Evolutionary conservation across 2,329 filamentous ascomycete species (phyloP), one percentile per base, ranked within the genome.

Genomic region (Xylariaceae sp.): DNA sequence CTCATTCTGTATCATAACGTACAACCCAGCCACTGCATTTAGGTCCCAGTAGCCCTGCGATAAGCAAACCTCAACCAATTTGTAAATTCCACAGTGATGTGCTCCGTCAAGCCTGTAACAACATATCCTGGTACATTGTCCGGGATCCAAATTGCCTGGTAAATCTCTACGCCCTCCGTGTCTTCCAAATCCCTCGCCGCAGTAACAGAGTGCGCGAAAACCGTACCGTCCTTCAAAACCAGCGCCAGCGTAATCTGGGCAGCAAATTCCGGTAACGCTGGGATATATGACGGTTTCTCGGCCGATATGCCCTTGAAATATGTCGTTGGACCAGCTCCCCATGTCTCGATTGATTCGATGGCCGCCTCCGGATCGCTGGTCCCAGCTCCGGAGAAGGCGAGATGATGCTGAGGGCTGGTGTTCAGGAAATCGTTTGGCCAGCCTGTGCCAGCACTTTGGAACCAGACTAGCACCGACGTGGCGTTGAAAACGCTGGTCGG

Each of bases 61-160:
- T 45, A 49, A n/a, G 47, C 47, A 33, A 44, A 44, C 47, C 42
- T 43, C 47, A 50, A 44, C 47, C 47, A 50, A 31, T 50, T 50
- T 40, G 47, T 18, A 18, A 50, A 50, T 19, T 50, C 47, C 19
- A 50, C 41, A 6, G 47, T 48, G 42, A 53, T 31, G 18, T 48
- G 43, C 31, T 47, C 18, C 28, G 42, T 40, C 17, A 36, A 14
- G 10, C 49, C 49, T 13, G n/a, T 22, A 5, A 33, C 36, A 11
- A 50, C 47, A 14, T 22, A 36, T 9, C 7, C 47, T 13, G 39
- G 40, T 9, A 41, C 38, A 41, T 41, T 50, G 14, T 50, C 47
- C 17, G 49, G 49, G 10, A 51, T 31, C 36, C 39, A 51, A 36
- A 51, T 51, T 16, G 43, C 44, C 38, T 51, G 44, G 31, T 47